These are phyloP conservation scores for Xerophyta viscosa DNA, from an alignment of 106 monocot species.

Conservation along the genomic window DNA sequence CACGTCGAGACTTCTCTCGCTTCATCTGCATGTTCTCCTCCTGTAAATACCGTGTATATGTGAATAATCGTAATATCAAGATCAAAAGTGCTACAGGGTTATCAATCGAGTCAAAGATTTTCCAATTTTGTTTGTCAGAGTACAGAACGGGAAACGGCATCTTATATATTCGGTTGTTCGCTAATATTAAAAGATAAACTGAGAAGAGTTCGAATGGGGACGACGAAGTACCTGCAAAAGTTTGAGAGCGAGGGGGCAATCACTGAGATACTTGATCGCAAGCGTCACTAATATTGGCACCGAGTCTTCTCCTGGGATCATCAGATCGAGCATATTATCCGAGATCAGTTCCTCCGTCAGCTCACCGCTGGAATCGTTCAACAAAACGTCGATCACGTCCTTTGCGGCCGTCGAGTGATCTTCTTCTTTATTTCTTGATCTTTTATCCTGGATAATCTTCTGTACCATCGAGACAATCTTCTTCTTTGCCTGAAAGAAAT, in stretches of 20 bases:
- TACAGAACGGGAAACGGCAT: too few species aligned
- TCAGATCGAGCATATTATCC: constrained; percentile 85
- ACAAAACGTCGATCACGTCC: constrained; percentile 66
- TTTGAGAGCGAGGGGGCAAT: constrained; percentile 57
- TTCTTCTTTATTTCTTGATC: constrained; percentile 11
- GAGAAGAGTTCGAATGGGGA: too few species aligned
- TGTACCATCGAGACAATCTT: constrained; percentile 62
- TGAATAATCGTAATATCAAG: too few species aligned
- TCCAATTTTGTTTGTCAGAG: too few species aligned
- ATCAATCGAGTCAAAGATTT: too few species aligned
- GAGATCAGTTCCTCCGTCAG: constrained; percentile 80
- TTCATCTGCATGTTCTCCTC: constrained; percentile 79
- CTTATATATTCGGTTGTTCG: too few species aligned
- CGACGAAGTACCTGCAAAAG: constrained; percentile 42
- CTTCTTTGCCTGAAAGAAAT: constrained; percentile 68
- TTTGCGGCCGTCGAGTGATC: constrained; percentile 4
- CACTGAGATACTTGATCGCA: constrained; percentile 73
- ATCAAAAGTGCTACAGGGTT: too few species aligned
- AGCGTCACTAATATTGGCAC: constrained; percentile 85
- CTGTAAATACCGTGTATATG: too few species aligned
- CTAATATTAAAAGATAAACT: too few species aligned
- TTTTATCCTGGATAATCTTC: constrained; percentile 50
- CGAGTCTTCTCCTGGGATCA: constrained; percentile 95
- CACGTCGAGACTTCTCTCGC: constrained; percentile 19
- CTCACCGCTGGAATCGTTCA: constrained; percentile 40